phyloP scores from a whole-genome alignment of 306 rosid species.

The Vigna reflexopilosa region DNA sequence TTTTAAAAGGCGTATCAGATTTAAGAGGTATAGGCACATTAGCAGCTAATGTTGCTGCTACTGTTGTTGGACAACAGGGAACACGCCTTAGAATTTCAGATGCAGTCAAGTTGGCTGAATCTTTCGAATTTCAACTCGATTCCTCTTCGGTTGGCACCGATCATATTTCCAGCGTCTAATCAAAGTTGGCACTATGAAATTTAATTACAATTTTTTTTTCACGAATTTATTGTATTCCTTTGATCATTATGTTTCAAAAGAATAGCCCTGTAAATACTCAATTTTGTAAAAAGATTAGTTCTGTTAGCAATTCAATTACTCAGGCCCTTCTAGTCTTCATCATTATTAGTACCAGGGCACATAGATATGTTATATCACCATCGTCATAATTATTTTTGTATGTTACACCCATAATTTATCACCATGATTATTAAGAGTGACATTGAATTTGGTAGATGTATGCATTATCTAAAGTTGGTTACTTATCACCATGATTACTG shows the following conservation, averaged over 20 bases:
- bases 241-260: slow-evolving; percentile 42
- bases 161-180: slow-evolving; percentile 73
- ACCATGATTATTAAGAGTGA: background rate
- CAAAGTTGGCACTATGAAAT: slow-evolving; percentile 23
- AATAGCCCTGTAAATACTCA: slow-evolving; percentile 42
- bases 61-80: slow-evolving; percentile 95
- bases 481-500: background rate
- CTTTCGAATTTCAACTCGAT: slow-evolving; percentile 55
- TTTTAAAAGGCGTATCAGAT: slow-evolving; percentile 72
- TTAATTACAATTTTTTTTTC: slow-evolving; percentile 45
- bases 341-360: background rate
- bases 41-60: slow-evolving; percentile 86
- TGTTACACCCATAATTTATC: background rate
- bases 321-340: slow-evolving; percentile 21
- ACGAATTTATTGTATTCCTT: slow-evolving; percentile 38
- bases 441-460: background rate
- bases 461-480: background rate
- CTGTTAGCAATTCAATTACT: slow-evolving; percentile 42
- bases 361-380: background rate
- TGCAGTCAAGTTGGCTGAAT: slow-evolving; percentile 76
- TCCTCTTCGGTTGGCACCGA: slow-evolving; percentile 63
- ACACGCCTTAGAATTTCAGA: slow-evolving; percentile 84
- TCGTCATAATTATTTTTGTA: background rate
- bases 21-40: slow-evolving; percentile 78
- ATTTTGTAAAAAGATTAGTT: slow-evolving; percentile 27